Evolutionary conservation across 2,329 filamentous ascomycete species (phyloP), one percentile per base, ranked within the genome.

Genomic region (Gnomoniopsis sp.): DNA sequence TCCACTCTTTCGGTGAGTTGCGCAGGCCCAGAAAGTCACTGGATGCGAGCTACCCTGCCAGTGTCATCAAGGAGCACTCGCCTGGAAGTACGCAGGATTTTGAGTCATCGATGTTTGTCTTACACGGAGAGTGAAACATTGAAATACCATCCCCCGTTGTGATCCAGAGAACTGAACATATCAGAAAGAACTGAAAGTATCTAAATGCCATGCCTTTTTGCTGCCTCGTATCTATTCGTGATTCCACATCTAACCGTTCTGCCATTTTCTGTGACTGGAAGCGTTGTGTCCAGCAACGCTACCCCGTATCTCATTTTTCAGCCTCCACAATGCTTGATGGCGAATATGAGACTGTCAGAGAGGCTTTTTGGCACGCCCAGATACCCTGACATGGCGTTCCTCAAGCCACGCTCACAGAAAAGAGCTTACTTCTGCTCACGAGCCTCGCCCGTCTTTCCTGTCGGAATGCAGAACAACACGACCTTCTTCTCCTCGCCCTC

Each of bases 401-500:
- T 38, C 36, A 14, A 38, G 36, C 36, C 36, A 38, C 36, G 23
- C 30, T 48, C 43, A 43, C 41, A 22, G 19, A 30, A 23, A 21
- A 30, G 19, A 12, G 12, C 21, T 33, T 36, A 55, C 22, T 55
- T 56, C 47, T 56, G 49, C 34, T 49, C 53, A 22, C 46, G 46
- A 21, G 46, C 49, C 57, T 62, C 60, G 14, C 60, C 60, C 12
- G 62, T 61, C 73, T 81, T 81, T 55, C 83, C 83, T 6, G 82
- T 85, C 7, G 83, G 83, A 55, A 86, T 84, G 65, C 72, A 74
- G 70, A 86, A 86, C 64, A 86, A 67, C 17, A 86, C 78, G 34
- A 83, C 72, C 59, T 75, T 72, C 61, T 79, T 79, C 53, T 82
- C 80, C 68, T 79, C 77, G 43, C 78, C 80, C 43, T 79, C 76